These are phyloP conservation scores for Alternaria conjuncta DNA, from an alignment of 2,329 filamentous ascomycete genomes.

Conservation along the genomic window DNA sequence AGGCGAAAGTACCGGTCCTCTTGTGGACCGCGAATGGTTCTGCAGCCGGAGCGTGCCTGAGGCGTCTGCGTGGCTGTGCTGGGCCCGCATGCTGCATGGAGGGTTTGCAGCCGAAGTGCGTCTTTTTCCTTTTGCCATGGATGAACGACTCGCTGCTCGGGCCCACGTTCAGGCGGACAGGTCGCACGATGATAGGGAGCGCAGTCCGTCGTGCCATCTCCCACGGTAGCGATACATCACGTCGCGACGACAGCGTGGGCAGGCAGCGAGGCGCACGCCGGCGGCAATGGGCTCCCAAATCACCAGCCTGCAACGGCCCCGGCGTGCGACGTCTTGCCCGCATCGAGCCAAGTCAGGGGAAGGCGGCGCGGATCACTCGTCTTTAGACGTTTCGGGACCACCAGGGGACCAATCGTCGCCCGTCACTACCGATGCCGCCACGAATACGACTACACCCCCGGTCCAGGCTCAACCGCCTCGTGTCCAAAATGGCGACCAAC, in stretches of 20 bases:
- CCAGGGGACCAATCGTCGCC: constrained; percentile 32
- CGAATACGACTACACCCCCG: constrained; percentile 25
- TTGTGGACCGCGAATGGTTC: constrained; percentile 6
- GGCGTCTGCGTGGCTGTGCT: constrained; percentile 16
- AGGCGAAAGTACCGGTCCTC: background rate
- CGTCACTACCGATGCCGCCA: constrained; percentile 5
- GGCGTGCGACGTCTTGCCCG: constrained; percentile 5
- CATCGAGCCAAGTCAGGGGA: constrained; percentile 37
- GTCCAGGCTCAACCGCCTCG: constrained; percentile 29
- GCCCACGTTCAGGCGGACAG: background rate
- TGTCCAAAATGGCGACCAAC: constrained; percentile 24
- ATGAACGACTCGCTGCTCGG: background rate
- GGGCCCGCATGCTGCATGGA: constrained; percentile 6
- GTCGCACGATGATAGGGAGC: background rate
- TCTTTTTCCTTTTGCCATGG: background rate
- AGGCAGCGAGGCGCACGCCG: background rate
- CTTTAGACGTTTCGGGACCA: constrained; percentile 27
- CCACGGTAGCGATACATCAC: background rate
- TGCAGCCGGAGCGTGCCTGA: constrained; percentile 17
- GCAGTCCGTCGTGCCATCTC: background rate
- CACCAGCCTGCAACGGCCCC: background rate
- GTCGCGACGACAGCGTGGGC: background rate
- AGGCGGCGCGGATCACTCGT: constrained; percentile 25
- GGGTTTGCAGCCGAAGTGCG: background rate
- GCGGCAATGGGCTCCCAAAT: constrained; percentile 5